Evolutionary conservation across 257 asterid species (phyloP).

Genomic region (Ehretia macrophylla): DNA sequence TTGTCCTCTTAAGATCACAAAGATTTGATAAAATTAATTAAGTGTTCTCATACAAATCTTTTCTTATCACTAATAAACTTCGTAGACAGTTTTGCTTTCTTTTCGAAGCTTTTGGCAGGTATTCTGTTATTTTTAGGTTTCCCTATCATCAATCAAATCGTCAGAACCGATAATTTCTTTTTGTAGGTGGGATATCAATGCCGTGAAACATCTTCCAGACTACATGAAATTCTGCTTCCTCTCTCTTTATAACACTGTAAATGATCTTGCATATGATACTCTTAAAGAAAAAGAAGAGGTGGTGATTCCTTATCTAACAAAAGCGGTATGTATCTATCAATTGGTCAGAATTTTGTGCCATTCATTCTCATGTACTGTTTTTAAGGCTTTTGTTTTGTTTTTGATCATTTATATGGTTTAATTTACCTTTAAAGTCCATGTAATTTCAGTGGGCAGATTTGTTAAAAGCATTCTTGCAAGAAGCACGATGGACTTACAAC

Average conservation of each 20-base stretch:
- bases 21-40: no score
- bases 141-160: no score
- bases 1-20: background rate
- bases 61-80: no score
- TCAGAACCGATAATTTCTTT: no score
- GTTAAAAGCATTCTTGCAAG: conserved; percentile 16
- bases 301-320: conserved; percentile 11
- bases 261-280: conserved; percentile 15
- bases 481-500: conserved; percentile 15
- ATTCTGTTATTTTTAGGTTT: no score
- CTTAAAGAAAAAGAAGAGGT: conserved; percentile 11
- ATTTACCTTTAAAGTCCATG: background rate
- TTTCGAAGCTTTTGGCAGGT: no score
- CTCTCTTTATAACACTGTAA: conserved; percentile 22
- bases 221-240: conserved; percentile 22
- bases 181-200: conserved; percentile 30
- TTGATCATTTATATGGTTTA: background rate
- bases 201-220: conserved; percentile 24
- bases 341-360: no score
- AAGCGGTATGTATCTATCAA: conserved; percentile 12
- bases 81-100: no score
- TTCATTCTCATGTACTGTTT: no score
- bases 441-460: conserved; percentile 28
- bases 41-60: no score
- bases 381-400: no score